Evolutionary conservation across 1,284 basidiomycete species (phyloP).

Genomic region (Heterobasidion parviporum): DNA sequence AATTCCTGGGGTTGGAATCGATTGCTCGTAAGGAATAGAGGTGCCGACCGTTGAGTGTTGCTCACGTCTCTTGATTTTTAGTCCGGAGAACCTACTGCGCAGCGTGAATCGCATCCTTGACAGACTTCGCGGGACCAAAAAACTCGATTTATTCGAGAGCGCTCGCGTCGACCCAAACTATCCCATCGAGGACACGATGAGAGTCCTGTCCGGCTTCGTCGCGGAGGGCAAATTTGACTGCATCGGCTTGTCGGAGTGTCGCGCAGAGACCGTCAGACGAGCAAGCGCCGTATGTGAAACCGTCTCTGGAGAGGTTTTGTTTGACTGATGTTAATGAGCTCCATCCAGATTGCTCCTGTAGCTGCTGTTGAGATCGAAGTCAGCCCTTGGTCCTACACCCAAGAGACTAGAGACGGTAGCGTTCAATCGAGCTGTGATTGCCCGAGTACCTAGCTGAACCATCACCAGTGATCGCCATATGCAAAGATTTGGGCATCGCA

Average conservation of each 20-base stretch:
- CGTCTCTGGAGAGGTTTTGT: background rate
- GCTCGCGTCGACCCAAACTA: constrained; percentile 31
- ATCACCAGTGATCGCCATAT: constrained; percentile 24
- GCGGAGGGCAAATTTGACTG: constrained; percentile 39
- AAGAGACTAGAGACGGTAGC: constrained; percentile 33
- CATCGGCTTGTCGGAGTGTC: constrained; percentile 46
- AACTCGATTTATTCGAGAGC: constrained; percentile 41
- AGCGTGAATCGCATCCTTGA: constrained; percentile 32
- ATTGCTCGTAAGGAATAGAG: background rate
- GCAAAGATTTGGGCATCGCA: constrained; percentile 38
- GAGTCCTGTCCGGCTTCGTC: constrained; percentile 23
- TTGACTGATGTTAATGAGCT: background rate
- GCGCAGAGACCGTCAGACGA: constrained; percentile 38
- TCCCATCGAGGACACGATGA: constrained; percentile 28
- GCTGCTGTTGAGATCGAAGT: constrained; percentile 47
- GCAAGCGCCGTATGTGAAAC: constrained; percentile 27
- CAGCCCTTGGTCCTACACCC: constrained; percentile 40
- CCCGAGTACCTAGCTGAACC: background rate
- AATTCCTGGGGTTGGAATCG: constrained; percentile 6
- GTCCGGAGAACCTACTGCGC: constrained; percentile 7
- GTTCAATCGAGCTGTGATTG: background rate
- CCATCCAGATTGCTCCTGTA: constrained; percentile 33
- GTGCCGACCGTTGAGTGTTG: background rate
- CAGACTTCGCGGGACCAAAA: constrained; percentile 35
- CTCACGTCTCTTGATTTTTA: background rate